These are phyloP conservation scores for Pistacia atlantica DNA, from an alignment of 345 rosid genomes.

Conservation along the genomic window DNA sequence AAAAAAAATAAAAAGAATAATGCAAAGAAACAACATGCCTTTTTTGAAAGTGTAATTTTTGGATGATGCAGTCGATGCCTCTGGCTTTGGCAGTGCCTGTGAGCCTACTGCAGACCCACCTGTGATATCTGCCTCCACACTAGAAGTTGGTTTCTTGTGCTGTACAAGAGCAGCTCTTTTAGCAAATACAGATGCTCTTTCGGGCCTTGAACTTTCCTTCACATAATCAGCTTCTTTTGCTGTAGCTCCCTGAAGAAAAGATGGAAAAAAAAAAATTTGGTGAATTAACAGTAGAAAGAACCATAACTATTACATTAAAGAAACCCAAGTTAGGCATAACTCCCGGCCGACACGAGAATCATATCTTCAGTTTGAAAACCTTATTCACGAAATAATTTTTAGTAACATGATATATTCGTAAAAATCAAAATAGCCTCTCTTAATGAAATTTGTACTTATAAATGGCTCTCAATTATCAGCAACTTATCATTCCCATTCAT, in stretches of 20 bases:
- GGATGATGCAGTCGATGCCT: conserved; percentile 91
- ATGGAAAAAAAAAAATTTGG: too few species aligned
- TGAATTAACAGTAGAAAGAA: not conserved
- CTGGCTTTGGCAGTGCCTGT: conserved; percentile 82
- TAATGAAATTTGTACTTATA: not conserved
- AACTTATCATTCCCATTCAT: not conserved
- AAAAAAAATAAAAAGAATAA: not conserved
- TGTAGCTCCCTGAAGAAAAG: conserved; percentile 53
- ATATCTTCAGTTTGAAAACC: not conserved
- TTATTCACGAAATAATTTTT: not conserved
- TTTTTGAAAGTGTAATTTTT: conserved; percentile 74
- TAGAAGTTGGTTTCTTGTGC: conserved; percentile 84
- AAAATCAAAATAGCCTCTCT: not conserved
- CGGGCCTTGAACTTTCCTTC: conserved; percentile 74
- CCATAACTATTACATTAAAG: not conserved
- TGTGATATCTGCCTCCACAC: conserved; percentile 91
- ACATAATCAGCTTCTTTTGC: conserved; percentile 65
- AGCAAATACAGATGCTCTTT: conserved; percentile 63
- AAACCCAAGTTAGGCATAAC: not conserved
- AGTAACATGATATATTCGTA: not conserved
- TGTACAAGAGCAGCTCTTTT: conserved; percentile 64
- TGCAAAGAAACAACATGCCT: conserved; percentile 47
- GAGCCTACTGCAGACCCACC: conserved; percentile 79
- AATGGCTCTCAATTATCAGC: not conserved
- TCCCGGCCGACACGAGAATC: not conserved